Conservation (phyloP, 2,329 filamentous ascomycete species). For the Beauveria sp. region DNA sequence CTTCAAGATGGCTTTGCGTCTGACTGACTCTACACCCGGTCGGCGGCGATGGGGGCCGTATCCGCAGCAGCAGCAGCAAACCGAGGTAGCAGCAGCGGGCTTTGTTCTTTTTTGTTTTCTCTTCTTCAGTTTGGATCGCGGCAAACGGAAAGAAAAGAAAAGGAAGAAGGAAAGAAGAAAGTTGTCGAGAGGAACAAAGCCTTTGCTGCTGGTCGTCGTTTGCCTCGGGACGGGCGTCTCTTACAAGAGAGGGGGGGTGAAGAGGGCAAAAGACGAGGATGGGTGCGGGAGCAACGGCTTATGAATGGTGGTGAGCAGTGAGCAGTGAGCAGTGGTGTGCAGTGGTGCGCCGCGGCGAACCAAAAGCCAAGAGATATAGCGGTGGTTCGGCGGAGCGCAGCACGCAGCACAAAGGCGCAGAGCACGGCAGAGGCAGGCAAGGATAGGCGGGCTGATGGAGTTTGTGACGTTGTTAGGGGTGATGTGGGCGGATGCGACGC, state of each 20-base stretch:
- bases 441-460: constrained; percentile 19
- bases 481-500: constrained; percentile 16
- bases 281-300: constrained; percentile 31
- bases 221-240: constrained; percentile 21
- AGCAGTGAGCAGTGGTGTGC: constrained; percentile 3
- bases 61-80: background rate
- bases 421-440: background rate
- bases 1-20: constrained; percentile 1
- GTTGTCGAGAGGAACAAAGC: constrained; percentile 1
- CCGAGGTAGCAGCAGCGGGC: background rate
- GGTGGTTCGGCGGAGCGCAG: constrained; percentile 6
- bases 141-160: background rate
- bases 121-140: background rate
- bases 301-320: constrained; percentile 30
- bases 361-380: background rate
- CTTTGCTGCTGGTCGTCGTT: background rate
- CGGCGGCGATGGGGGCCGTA: constrained; percentile 4
- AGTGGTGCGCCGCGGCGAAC: background rate
- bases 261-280: constrained; percentile 10
- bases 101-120: background rate
- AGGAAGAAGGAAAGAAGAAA: background rate
- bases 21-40: constrained; percentile 7
- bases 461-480: constrained; percentile 27
- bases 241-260: constrained; percentile 21
- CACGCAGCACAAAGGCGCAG: background rate